A percentile compares a stretch with the other conserved stretches of the same genome.
phyloP scores from a whole-genome alignment of 2,329 filamentous ascomycete genomes.

The Fusarium floridanum region DNA sequence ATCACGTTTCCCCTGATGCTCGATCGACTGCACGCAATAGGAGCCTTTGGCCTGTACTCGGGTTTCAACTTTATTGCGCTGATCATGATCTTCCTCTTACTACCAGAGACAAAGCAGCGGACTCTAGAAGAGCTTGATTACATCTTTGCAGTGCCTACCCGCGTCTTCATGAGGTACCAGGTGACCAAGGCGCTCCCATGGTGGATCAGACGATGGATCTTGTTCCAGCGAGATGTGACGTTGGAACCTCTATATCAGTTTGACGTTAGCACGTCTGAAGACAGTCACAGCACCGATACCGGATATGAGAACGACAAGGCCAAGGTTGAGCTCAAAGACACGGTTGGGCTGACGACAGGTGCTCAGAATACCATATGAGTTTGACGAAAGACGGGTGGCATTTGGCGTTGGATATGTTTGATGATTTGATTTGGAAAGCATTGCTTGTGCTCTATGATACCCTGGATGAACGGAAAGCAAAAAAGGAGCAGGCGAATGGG shows the following conservation, averaged over 20 bases:
- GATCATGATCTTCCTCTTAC: conserved; percentile 67
- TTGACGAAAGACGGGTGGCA: conserved; percentile 7
- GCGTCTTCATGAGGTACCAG: conserved; percentile 70
- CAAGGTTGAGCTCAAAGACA: conserved; percentile 55
- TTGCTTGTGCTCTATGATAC: conserved; percentile 43
- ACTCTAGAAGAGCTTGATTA: conserved; percentile 70
- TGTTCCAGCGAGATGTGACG: conserved; percentile 60
- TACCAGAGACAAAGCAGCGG: conserved; percentile 71
- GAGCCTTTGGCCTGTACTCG: conserved; percentile 68
- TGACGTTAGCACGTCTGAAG: conserved; percentile 52
- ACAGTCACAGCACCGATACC: conserved; percentile 47
- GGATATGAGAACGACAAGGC: conserved; percentile 55
- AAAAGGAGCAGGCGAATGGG: conserved; percentile 38
- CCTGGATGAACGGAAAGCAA: conserved; percentile 29
- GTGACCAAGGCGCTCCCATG: conserved; percentile 68
- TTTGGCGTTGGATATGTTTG: conserved; percentile 29
- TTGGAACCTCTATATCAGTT: conserved; percentile 60
- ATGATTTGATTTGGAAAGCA: conserved; percentile 23
- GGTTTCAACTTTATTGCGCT: conserved; percentile 68
- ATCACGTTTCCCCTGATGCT: conserved; percentile 74
- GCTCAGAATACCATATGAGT: conserved; percentile 28
- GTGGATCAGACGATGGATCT: conserved; percentile 70
- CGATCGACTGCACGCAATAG: conserved; percentile 56
- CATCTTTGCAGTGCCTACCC: conserved; percentile 71
- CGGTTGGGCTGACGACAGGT: conserved; percentile 48